These are phyloP conservation scores for Phaeodactylum tricornutum DNA, from an alignment of 108 stramenopile genomes.

Conservation along the genomic window DNA sequence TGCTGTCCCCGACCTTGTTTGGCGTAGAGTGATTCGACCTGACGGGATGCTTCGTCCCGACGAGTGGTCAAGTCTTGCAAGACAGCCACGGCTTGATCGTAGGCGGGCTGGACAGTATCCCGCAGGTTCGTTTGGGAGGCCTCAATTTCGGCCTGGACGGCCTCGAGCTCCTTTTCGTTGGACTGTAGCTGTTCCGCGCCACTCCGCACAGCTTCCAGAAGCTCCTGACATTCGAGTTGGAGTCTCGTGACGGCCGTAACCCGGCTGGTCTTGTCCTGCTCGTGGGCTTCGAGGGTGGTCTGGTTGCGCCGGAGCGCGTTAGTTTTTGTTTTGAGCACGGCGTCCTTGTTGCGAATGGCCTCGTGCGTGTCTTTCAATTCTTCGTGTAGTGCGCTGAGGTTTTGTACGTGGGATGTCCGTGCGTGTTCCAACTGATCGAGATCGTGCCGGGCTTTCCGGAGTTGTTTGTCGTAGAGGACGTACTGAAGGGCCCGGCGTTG, in stretches of 20 bases:
- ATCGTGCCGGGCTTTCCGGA: slow-evolving; percentile 55
- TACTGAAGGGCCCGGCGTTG: slow-evolving; percentile 91
- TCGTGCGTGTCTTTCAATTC: slow-evolving; percentile 51
- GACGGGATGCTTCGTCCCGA: slow-evolving; percentile 40
- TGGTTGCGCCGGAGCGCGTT: slow-evolving; percentile 42
- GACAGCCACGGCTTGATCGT: slow-evolving; percentile 38
- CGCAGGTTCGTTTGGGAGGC: slow-evolving; percentile 34
- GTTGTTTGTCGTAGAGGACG: slow-evolving; percentile 93
- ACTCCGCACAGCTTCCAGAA: slow-evolving; percentile 40
- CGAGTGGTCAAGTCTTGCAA: slow-evolving; percentile 44
- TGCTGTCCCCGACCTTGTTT: slow-evolving; percentile 88
- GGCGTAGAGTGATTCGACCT: slow-evolving; percentile 79
- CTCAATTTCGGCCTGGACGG: slow-evolving; percentile 42
- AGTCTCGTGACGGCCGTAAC: slow-evolving; percentile 54
- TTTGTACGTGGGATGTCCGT: slow-evolving; percentile 47
- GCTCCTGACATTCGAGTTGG: slow-evolving; percentile 54
- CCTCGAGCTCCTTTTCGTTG: slow-evolving; percentile 46
- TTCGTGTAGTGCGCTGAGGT: slow-evolving; percentile 44
- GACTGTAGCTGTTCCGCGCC: slow-evolving; percentile 38
- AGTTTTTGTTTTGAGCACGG: slow-evolving; percentile 37
- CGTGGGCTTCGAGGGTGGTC: slow-evolving; percentile 34
- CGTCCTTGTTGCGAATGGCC: slow-evolving; percentile 48
- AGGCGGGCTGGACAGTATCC: slow-evolving; percentile 43
- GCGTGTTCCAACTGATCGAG: slow-evolving; percentile 77
- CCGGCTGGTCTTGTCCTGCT: slow-evolving; percentile 47